Base-by-base conservation (phyloP, 2,329 filamentous ascomycete genomes). In the Hortaea werneckii region DNA sequence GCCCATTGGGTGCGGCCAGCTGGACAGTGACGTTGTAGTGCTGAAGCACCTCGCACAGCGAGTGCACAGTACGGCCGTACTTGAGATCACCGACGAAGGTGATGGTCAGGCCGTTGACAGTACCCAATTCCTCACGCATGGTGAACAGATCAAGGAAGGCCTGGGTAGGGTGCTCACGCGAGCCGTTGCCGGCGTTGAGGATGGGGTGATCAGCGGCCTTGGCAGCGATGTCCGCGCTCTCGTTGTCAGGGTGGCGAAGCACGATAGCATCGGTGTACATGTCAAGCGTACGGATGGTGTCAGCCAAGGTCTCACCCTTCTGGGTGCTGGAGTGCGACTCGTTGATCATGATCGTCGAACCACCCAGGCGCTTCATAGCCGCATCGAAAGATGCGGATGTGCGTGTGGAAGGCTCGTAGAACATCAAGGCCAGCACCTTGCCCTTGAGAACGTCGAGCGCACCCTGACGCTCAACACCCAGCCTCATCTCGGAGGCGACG, bases 101-200 rank as follows among this genome's bases (percentile, higher is more conserved):
- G 62, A 98, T 94, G 39, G 87, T 96, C 53, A 98, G 75, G 43
- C 90, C 90, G 62, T 90, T 89, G 46, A 96, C 90, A 0, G 89
- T 95, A 53, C 92, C 92, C 6, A 96, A 77, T 68, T 98, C 92
- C 69, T 98, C 92, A 56, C 92, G 87, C 62, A 98, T 98, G 45
- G 92, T 96, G 74, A 95, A 98, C 47, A 98, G 82, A 61, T 98
- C 92, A 20, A 98, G 75, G 77, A 98, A 92, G 0, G 92, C 92
- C 69, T 98, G 92, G 0, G 92, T 98, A 0, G 92, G 92, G 69
- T 98, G 92, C 72, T 98, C 92, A 58, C 87, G 82, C 68, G 85
- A 88, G 53, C 92, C 92, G 65, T 98, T 98, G 42, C 92, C 92
- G 54, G 88, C 92, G 64, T 98, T 98, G 75, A 98, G 90, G 61